Base-by-base conservation (phyloP, 2,329 filamentous ascomycete genomes). In the Aspergillus hiratsukae region DNA sequence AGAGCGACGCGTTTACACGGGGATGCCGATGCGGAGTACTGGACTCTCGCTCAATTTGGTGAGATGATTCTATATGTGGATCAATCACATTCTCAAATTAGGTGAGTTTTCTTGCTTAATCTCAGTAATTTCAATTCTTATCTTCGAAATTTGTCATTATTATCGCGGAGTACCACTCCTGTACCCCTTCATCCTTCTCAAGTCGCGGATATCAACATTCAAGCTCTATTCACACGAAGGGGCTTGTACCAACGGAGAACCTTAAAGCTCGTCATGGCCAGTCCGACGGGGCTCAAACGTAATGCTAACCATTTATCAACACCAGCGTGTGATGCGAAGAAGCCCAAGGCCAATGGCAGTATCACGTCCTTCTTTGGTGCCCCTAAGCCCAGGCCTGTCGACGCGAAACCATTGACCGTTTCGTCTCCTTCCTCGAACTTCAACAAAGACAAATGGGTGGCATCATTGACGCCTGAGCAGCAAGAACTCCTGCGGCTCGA, bases 391-490 rank as follows among this genome's bases (percentile, higher is more conserved):
- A 74, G 70, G 58, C 58, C 53, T 17, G 35, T 25, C 49, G 71
- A 56, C 61, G 69, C 53, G 68, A 75, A 57, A 61, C 65, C 61
- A 45, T 43, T 58, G 8, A 58, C 58, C 21, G 46, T 60, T 28
- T 28, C 59, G 43, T n/a, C 43, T 45, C 57, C 64, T 1, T 53
- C 66, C 3, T 61, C 72, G 56, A 89, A 84, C 62, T 97, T 97
- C 71, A 83, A 97, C 79, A 97, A 96, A 79, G 84, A 85, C 48
- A 90, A 89, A 75, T 99, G 94, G 94, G 81, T 92, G n/a, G 83
- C 84, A 21, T 83, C 84, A 56, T 80, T 99, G 60, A 91, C 84
- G 0, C 75, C 83, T 0, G 94, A 99, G 76, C 90, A 97, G 74
- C 90, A 85, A 69, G 81, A 87, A 52, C 80, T 97, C 49, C 81